Base-by-base conservation (phyloP, 768 basidiomycete species). In the Astraeus odoratus region DNA sequence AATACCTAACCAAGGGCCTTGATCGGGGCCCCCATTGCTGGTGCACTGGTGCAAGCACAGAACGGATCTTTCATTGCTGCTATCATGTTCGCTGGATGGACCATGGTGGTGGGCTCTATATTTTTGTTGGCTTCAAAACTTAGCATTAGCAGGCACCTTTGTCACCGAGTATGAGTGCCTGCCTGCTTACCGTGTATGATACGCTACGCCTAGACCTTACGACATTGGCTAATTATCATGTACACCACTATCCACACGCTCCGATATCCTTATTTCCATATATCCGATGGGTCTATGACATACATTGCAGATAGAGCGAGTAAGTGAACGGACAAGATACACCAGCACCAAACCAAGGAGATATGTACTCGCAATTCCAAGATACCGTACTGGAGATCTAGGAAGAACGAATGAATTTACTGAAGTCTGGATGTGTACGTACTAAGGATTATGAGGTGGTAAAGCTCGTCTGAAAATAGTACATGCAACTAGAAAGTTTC, bases 11-110 rank as follows among this genome's bases (percentile, higher is more conserved):
- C 24, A 46, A 86, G 83, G 22, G 73, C 83, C 1, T 67, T 86
- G 18, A 61, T 80, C 23, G 82, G 84, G 8, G 78, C 77, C 1
- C 84, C 84, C 2, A 69, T 71, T 10, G 83, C 78, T 10, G 84
- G 84, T 0, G 72, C 71, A 8, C 64, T 86, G 24, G 65, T 85
- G 18, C 61, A 68, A 19, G 59, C 47, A 25, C 60, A 66, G 30
- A 63, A 72, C 27, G 79, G 75, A 8, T 75, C 69, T 48, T 70
- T 67, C 56, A 57, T 56, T 0, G 71, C 73, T 26, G 70, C 81
- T 65, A 80, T 81, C 47, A 57, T 72, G 16, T 77, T 83, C 51
- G 73, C 81, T 5, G 83, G 84, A 24, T 62, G 72, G 34, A 74
- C 76, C 18, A 65, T 81, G 46, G 63, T 85, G 44, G 59, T 71